phyloP scores from a whole-genome alignment of 352 stramenopile species.

The Globisporangium solare region DNA sequence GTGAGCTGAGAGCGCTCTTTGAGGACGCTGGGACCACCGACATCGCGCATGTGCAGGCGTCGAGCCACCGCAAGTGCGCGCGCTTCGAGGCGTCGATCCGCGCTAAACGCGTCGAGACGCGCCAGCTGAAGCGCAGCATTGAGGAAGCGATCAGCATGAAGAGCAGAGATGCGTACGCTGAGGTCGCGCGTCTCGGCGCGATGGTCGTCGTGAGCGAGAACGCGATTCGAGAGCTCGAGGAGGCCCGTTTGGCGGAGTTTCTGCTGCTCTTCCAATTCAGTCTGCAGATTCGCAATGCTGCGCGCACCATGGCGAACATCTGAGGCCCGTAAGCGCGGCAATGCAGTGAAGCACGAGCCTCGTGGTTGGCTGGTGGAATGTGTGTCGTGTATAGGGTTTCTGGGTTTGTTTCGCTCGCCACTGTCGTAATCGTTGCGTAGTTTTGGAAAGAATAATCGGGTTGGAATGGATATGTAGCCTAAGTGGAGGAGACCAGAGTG shows the following conservation, averaged over 20 bases:
- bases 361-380: too few species aligned
- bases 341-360: too few species aligned
- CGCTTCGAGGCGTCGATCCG: slow-evolving; percentile 36
- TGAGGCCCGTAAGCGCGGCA: neutral
- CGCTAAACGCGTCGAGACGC: slow-evolving; percentile 25
- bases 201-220: slow-evolving; percentile 39
- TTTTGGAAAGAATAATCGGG: too few species aligned
- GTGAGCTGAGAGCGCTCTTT: slow-evolving; percentile 37
- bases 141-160: slow-evolving; percentile 58
- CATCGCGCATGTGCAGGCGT: slow-evolving; percentile 38
- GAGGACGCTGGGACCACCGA: slow-evolving; percentile 23
- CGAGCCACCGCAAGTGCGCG: slow-evolving; percentile 48
- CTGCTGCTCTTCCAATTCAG: slow-evolving; percentile 48
- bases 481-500: too few species aligned
- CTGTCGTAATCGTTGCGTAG: too few species aligned
- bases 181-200: slow-evolving; percentile 45
- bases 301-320: slow-evolving; percentile 24
- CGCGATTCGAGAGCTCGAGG: slow-evolving; percentile 37
- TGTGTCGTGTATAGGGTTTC: too few species aligned
- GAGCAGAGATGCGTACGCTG: slow-evolving; percentile 35
- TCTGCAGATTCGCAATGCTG: slow-evolving; percentile 35
- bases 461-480: too few species aligned
- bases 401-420: too few species aligned
- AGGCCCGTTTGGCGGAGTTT: slow-evolving; percentile 41
- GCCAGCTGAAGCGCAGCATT: slow-evolving; percentile 40